Evolutionary conservation across 805 yeast species (phyloP), one percentile per base, ranked within the genome.

Genomic region (Saccharomycopsis javanensis): DNA sequence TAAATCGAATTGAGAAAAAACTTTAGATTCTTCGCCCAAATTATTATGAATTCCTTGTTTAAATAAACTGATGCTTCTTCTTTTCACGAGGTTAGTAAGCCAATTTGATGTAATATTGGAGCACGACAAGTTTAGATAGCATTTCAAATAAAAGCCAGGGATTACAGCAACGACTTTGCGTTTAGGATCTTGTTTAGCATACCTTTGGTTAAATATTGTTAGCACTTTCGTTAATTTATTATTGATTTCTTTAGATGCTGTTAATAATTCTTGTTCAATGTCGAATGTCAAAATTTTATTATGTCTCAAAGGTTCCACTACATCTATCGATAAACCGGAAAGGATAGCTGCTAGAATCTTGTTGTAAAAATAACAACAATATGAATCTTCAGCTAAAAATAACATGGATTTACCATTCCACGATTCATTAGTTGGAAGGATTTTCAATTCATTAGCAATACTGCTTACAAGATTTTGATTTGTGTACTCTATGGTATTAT

Each of bases 371-470:
- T 28, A 30, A n/a, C 53, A 30, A 45, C 38, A 23, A 7, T 42
- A 37, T 6, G 63, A 60, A 15, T 56, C 56, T n/a, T 48, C 53
- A 20, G 45, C 37, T 25, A 54, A 50, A 10, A 60, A 20, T 18
- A 53, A 18, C 18, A 60, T 31, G n/a, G 52, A 52, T 27, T 60
- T 59, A 2, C 23, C 30, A 16, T 31, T 48, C 63, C 63, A 60
- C 10, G 31, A 51, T n/a, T 55, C 51, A 11, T 38, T 53, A 15
- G 25, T 18, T 7, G 63, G 61, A 4, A 60, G 3, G 15, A 20
- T 31, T 46, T 58, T 60, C 30, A 60, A 25, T 27, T 60, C 59
- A 20, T 53, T 28, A n/a, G 63, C 60, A n/a, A 56, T 57, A 23
- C 51, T 28, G 30, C 53, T 38, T 5, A 60, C 61, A 5, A 60